Evolutionary conservation across 305 asterid species (phyloP).

Genomic region (Fraxinus angustifolia): DNA sequence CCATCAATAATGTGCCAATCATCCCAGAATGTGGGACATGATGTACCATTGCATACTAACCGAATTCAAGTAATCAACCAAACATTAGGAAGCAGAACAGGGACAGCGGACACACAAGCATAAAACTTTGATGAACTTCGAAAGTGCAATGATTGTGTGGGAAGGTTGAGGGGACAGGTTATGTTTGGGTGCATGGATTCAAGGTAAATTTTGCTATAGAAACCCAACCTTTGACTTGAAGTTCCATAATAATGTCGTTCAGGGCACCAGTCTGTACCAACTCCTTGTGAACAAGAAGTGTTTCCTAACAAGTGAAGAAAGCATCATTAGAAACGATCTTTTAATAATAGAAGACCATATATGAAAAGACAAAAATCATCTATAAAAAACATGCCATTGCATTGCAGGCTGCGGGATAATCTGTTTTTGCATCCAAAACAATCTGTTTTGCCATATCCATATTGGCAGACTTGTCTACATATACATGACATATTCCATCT

Average conservation of each 20-base stretch:
- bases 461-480: constrained; percentile 81
- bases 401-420: constrained; percentile 88
- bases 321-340: background rate
- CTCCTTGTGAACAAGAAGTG: constrained; percentile 90
- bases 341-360: background rate
- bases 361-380: constrained; percentile 5
- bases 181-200: background rate
- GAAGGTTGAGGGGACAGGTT: background rate
- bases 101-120: background rate
- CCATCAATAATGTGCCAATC: background rate
- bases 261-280: constrained; percentile 52
- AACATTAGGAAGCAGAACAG: constrained; percentile 6
- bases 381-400: constrained; percentile 56
- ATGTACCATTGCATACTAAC: background rate
- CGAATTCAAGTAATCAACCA: background rate
- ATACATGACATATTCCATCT: constrained; percentile 98
- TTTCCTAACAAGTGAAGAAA: constrained; percentile 51
- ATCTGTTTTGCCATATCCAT: constrained; percentile 79
- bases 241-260: constrained; percentile 72
- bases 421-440: constrained; percentile 77
- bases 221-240: constrained; percentile 67
- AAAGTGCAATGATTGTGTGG: background rate
- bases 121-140: background rate
- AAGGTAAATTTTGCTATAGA: constrained; percentile 8
- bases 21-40: background rate